phyloP scores from a whole-genome alignment of 1,139 yeast species.

The Suhomyces maxii region DNA sequence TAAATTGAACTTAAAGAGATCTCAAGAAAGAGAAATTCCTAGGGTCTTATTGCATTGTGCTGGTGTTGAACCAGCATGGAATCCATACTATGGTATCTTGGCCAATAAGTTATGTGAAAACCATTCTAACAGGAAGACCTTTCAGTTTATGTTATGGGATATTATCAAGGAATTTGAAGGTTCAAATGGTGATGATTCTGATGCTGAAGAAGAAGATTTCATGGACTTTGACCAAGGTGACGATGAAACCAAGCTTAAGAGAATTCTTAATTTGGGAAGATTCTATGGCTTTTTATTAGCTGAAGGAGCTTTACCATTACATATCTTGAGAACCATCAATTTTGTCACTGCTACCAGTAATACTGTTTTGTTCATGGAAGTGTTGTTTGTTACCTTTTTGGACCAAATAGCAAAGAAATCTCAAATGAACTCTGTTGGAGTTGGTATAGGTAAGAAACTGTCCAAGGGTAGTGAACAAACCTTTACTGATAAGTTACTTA shows the following conservation, averaged over 20 bases:
- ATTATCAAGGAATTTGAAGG: constrained; percentile 70
- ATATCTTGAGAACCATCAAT: constrained; percentile 69
- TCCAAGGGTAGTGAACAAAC: constrained; percentile 36
- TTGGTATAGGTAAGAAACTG: constrained; percentile 37
- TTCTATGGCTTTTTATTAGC: constrained; percentile 75
- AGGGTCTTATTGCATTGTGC: constrained; percentile 83
- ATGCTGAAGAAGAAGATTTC: constrained; percentile 37
- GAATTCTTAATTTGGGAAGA: constrained; percentile 71
- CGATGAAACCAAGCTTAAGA: constrained; percentile 46
- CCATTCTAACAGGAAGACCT: constrained; percentile 72
- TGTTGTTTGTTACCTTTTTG: constrained; percentile 66
- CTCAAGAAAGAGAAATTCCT: constrained; percentile 90
- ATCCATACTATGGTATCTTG: constrained; percentile 85
- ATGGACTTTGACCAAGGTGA: constrained; percentile 42
- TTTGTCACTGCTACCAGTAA: constrained; percentile 72
- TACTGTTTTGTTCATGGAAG: constrained; percentile 68
- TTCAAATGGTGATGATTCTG: constrained; percentile 34
- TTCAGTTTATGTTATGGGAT: constrained; percentile 92
- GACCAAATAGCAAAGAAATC: constrained; percentile 67
- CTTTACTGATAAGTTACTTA: constrained; percentile 56
- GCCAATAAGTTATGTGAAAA: constrained; percentile 74
- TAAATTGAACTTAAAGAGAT: constrained; percentile 71
- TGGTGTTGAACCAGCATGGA: constrained; percentile 77
- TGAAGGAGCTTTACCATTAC: constrained; percentile 72
- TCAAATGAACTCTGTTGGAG: constrained; percentile 51